Percentiles rank a stretch among this genome's conserved stretches.
Evolutionary conservation across 208 protist species (phyloP).

Genomic region (Wallacemonas sp.): DNA sequence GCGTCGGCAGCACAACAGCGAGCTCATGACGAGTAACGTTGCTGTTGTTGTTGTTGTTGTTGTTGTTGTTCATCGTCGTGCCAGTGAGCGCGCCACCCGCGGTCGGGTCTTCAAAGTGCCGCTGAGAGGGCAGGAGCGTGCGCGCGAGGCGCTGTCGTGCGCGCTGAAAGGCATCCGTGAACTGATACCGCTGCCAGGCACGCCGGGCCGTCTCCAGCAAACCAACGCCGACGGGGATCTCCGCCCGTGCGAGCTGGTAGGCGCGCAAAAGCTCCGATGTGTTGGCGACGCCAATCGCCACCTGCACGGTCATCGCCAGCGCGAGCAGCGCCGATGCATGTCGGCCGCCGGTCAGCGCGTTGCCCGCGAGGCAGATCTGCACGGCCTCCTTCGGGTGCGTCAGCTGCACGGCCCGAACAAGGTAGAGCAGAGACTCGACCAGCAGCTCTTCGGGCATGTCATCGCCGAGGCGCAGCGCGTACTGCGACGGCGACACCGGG

Average conservation of each 20-base stretch:
- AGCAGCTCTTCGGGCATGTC: slow-evolving; percentile 57
- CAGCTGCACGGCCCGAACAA: slow-evolving; percentile 47
- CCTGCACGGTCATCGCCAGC: slow-evolving; percentile 46
- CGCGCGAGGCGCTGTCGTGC: slow-evolving; percentile 30
- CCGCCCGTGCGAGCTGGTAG: slow-evolving; percentile 39
- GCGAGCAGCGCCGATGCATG: slow-evolving; percentile 59
- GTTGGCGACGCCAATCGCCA: slow-evolving; percentile 17
- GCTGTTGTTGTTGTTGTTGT: too few relatives aligned
- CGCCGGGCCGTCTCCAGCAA: slow-evolving; percentile 45
- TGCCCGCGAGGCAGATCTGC: slow-evolving; percentile 37
- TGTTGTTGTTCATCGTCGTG: background rate
- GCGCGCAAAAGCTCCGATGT: slow-evolving; percentile 23
- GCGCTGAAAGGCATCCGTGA: slow-evolving; percentile 40
- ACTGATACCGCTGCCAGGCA: slow-evolving; percentile 42
- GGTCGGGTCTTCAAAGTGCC: slow-evolving; percentile 10
- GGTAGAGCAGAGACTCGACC: slow-evolving; percentile 44
- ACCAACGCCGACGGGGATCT: slow-evolving; percentile 40
- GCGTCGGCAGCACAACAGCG: background rate
- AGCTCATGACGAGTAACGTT: background rate
- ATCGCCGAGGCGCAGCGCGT: slow-evolving; percentile 45
- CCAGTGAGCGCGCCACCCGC: background rate
- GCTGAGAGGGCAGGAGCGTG: slow-evolving; percentile 37
- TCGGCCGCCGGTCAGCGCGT: slow-evolving; percentile 56
- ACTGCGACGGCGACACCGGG: background rate
- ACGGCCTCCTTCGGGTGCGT: slow-evolving; percentile 32